A percentile compares a stretch with the other conserved stretches of the same genome.
phyloP scores from a whole-genome alignment of 345 rosid genomes.

The Aquilaria yunnanensis region DNA sequence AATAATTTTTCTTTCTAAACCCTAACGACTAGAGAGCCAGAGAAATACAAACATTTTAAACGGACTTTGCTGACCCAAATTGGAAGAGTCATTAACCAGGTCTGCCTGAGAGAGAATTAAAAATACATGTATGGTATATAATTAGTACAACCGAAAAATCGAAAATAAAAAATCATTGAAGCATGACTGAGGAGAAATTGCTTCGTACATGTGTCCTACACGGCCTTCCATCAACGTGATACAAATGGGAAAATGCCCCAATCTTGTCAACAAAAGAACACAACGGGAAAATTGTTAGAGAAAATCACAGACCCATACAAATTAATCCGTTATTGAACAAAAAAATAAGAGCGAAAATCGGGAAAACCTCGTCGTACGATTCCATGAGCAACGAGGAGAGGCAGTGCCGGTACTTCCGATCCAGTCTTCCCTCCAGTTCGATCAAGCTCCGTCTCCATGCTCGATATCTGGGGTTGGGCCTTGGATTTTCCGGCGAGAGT shows the following conservation, averaged over 20 bases:
- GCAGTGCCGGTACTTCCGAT: constrained; percentile 43
- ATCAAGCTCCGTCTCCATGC: constrained; percentile 53
- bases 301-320: not conserved
- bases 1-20: not conserved
- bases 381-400: constrained; percentile 44
- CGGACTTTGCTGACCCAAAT: not conserved
- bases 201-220: constrained; percentile 53
- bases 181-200: not conserved
- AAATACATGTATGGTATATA: not conserved
- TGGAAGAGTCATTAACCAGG: constrained; percentile 7
- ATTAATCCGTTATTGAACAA: not conserved
- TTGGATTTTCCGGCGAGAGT: constrained; percentile 26
- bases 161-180: not conserved
- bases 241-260: constrained; percentile 58
- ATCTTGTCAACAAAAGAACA: constrained; percentile 25
- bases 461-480: constrained; percentile 24
- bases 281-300: not conserved
- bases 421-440: constrained; percentile 59
- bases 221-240: constrained; percentile 40
- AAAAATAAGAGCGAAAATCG: not conserved
- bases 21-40: not conserved
- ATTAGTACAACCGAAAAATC: too few species aligned
- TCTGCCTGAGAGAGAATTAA: constrained; percentile 19
- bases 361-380: constrained; percentile 62
- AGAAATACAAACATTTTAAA: constrained; percentile 21